Evolutionary conservation across 1,284 basidiomycete species (phyloP), one percentile per base, ranked within the genome.

Genomic region (Puccinia hordei): DNA sequence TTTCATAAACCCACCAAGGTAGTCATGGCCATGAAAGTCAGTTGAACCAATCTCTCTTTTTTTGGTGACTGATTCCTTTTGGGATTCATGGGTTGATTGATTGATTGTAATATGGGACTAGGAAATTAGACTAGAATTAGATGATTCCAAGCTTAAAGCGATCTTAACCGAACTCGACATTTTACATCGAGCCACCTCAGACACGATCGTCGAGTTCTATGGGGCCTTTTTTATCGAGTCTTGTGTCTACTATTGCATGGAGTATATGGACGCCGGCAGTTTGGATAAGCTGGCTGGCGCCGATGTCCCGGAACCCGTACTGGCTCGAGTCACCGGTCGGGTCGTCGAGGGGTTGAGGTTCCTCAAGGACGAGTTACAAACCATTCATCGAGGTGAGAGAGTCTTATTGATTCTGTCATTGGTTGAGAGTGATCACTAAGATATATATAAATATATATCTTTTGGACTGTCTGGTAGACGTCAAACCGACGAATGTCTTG

Each of bases 81-180:
- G 15, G 49, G 27, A 35, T 22, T 8, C n/a, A 74, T 19, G 13
- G 38, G 12, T 55, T 30, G 61, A 24, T 35, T 63, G 15, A 1
- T 30, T 38, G 61, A 33, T 24, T 19, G 17, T 46, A 3, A n/a
- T 19, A 19, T 55, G 61, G 33, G 38, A 63, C 15, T 85, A 97
- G 95, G 96, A 98, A 91, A 99, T 98, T 83, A 93, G 94, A 27
- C 88, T 99, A n/a, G 95, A 98, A 85, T 90, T 99, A 22, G 97
- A 98, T 85, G 91, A 96, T 81, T 91, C 93, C 68, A 95, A 96
- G 85, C 89, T 99, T 66, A 95, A 94, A 83, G 94, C 92, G 15
- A 98, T 99, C 88, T 92, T 99, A 83, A 98, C 98, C 92, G 96
- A 99, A 86, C 91, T 99, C 75, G 95, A 99, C 85, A 93, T 99